Base-by-base conservation (phyloP, 2,329 filamentous ascomycete species). In the Exophiala lecanii-corni region DNA sequence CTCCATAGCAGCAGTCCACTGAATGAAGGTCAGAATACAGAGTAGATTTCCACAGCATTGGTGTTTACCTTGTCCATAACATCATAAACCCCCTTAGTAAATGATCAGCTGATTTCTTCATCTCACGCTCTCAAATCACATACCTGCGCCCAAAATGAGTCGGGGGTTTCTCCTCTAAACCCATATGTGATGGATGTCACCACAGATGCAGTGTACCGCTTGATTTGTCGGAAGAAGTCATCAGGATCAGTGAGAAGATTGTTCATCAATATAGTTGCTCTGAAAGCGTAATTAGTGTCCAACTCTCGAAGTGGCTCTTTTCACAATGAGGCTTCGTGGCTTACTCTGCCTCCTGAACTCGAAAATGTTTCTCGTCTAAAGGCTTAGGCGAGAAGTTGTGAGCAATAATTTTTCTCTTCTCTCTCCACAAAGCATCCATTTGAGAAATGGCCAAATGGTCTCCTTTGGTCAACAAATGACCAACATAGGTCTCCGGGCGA, bases 121-220 rank as follows among this genome's bases (percentile, higher is more conserved):
- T 21, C n/a, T n/a, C 5, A 2, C n/a, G 36, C 9, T 4, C 3
- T 16, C n/a, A 39, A 9, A 12, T 39, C 25, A 43, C 42, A 15
- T 37, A 45, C 43, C 18, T 36, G 30, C 12, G 18, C 37, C 43
- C 43, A 45, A 18, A 41, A 45, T n/a, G 20, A 30, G 12, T 74
- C 53, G 28, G 49, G 48, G 1, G 53, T 53, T 12, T 21, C 13
- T n/a, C 20, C 23, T 35, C 71, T 66, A 45, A 72, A 69, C 0
- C 73, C 72, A 48, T 74, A 75, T 4, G 70, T 64, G 3, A 75
- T 67, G 6, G 65, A 70, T 47, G 73, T 72, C 3, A 72, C 69
- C 18, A 74, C 62, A 45, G 66, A 69, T 2, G 66, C 65, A 9
- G 43, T 42, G 10, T 38, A 38, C 5, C 43, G 23, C 34, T 25